Evolutionary conservation across 2,329 filamentous ascomycete species (phyloP).

Genomic region (Lachnellula arida): DNA sequence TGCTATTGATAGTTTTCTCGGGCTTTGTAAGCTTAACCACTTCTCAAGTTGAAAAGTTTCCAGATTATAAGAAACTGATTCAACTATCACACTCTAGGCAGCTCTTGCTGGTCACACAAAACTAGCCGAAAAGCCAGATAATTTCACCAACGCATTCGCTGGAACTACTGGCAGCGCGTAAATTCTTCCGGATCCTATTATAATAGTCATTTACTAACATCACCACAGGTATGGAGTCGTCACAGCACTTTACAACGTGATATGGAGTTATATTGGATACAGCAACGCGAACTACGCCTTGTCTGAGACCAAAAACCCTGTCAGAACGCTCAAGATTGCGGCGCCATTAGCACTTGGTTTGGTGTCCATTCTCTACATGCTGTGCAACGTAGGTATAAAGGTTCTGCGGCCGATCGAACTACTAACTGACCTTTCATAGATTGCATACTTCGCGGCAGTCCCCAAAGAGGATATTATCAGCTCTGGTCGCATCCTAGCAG

Average conservation of each 20-base stretch:
- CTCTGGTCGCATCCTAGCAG: constrained; percentile 48
- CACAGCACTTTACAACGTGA: constrained; percentile 67
- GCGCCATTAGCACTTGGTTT: constrained; percentile 55
- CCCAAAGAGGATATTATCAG: constrained; percentile 48
- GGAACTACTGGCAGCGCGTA: constrained; percentile 61
- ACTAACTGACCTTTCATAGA: constrained; percentile 21
- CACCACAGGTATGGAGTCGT: constrained; percentile 49
- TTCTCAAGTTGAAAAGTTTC: background rate
- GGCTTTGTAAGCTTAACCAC: constrained; percentile 42
- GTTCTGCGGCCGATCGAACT: background rate
- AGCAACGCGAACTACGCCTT: constrained; percentile 64
- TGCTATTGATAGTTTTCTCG: constrained; percentile 60
- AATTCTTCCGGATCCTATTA: background rate
- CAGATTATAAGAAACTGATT: background rate
- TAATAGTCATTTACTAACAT: background rate
- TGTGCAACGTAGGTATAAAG: constrained; percentile 45
- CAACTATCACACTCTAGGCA: constrained; percentile 1
- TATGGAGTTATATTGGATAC: constrained; percentile 66
- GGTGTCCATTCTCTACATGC: constrained; percentile 59
- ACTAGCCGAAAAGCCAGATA: constrained; percentile 53
- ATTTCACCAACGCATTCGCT: constrained; percentile 59
- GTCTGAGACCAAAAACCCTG: constrained; percentile 61
- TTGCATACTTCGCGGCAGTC: constrained; percentile 60
- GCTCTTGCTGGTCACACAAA: constrained; percentile 58
- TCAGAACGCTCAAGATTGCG: constrained; percentile 60